A percentile compares a stretch with the other conserved stretches of the same genome.
Evolutionary conservation across 305 asterid species (phyloP).

Genomic region (Euphrasia arctica): DNA sequence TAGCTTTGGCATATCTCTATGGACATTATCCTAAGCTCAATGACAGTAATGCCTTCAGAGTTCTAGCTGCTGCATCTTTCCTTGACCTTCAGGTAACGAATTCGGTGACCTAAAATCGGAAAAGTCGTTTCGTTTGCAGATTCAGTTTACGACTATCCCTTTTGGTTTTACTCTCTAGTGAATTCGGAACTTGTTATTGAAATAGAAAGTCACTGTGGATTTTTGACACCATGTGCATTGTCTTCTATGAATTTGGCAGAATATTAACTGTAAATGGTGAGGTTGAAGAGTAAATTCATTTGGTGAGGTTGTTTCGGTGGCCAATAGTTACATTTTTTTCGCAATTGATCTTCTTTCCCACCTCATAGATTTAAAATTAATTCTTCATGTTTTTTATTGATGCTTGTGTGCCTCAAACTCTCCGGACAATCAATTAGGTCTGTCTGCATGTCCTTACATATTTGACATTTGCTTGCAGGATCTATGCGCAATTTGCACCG

Average conservation of each 20-base stretch:
- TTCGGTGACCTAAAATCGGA: constrained; percentile 1
- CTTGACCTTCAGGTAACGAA: constrained; percentile 96
- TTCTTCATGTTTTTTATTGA: too few species aligned
- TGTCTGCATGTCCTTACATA: too few species aligned
- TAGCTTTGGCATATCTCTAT: constrained; percentile 90
- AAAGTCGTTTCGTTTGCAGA: constrained; percentile 8
- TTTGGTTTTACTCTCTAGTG: constrained; percentile 18
- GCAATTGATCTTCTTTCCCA: background rate
- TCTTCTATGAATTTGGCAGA: constrained; percentile 8
- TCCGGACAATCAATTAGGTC: too few species aligned
- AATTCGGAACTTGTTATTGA: background rate
- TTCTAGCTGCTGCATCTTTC: constrained; percentile 95
- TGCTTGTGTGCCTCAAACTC: too few species aligned
- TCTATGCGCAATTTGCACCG: constrained; percentile 89
- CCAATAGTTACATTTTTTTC: constrained; percentile 6
- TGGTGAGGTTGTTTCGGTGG: constrained; percentile 1
- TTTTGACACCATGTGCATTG: constrained; percentile 6
- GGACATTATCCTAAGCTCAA: constrained; percentile 93
- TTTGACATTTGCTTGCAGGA: constrained; percentile 57
- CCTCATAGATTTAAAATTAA: too few species aligned
- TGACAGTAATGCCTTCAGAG: constrained; percentile 84
- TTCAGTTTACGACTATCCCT: constrained; percentile 14
- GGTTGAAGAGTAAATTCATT: background rate
- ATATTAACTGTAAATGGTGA: background rate
- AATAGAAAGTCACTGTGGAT: background rate